Evolutionary conservation across 139 green algal species (phyloP).

Genomic region (Micromonas commoda): DNA sequence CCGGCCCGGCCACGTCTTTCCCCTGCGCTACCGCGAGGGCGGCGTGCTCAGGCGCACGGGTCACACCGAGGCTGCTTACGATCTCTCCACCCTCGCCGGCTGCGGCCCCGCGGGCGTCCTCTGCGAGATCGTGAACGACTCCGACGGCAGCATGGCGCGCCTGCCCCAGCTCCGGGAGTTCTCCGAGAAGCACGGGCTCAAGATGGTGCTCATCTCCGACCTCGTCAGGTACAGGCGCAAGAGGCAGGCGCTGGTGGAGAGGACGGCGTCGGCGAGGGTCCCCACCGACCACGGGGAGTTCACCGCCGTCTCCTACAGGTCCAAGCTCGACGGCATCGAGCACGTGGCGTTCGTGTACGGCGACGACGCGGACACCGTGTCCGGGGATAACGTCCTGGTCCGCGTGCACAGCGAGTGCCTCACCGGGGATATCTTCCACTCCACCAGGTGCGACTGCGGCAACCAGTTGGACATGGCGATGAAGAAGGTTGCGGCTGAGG

Average conservation of each 20-base stretch:
- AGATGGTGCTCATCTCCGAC: slow-evolving; percentile 81
- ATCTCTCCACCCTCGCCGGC: slow-evolving; percentile 80
- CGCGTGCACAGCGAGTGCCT: slow-evolving; percentile 53
- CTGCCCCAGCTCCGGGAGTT: slow-evolving; percentile 75
- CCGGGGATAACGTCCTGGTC: slow-evolving; percentile 42
- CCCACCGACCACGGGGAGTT: slow-evolving; percentile 50
- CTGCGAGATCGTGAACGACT: slow-evolving; percentile 86
- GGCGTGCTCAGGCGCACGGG: slow-evolving; percentile 72
- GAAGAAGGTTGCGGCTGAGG: slow-evolving; percentile 39
- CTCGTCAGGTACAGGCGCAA: slow-evolving; percentile 37
- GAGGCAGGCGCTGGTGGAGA: slow-evolving; percentile 35
- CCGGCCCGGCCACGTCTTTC: slow-evolving; percentile 94
- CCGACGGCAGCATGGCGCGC: slow-evolving; percentile 76
- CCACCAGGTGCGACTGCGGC: slow-evolving; percentile 47
- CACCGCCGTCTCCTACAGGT: slow-evolving; percentile 20
- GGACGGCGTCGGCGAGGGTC: slow-evolving; percentile 41
- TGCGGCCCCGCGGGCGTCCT: slow-evolving; percentile 83
- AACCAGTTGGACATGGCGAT: slow-evolving; percentile 44
- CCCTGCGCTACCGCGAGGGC: slow-evolving; percentile 58
- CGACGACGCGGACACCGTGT: neutral
- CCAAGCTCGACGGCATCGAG: slow-evolving; percentile 38
- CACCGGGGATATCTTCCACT: slow-evolving; percentile 50
- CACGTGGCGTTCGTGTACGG: slow-evolving; percentile 53
- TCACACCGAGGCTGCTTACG: slow-evolving; percentile 90
- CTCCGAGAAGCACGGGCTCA: slow-evolving; percentile 65